Evolutionary conservation across 2,329 filamentous ascomycete genomes (phyloP).

Genomic region (Fusarium ramigenum): DNA sequence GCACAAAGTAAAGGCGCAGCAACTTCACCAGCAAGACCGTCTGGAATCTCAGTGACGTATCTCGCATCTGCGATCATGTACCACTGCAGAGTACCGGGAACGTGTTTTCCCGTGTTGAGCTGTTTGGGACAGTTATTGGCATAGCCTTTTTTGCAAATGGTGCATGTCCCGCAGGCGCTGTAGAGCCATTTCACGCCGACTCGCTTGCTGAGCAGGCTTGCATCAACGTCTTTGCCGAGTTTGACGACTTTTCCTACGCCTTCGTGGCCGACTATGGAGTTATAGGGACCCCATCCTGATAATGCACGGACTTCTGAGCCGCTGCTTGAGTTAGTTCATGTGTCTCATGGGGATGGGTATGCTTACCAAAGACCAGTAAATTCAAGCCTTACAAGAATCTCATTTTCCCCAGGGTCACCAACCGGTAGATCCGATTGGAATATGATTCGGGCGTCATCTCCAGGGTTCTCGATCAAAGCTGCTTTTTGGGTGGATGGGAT

Average conservation of each 20-base stretch:
- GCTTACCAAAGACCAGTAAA: constrained; percentile 37
- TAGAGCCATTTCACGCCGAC: constrained; percentile 58
- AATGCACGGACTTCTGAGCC: constrained; percentile 46
- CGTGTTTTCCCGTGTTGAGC: constrained; percentile 52
- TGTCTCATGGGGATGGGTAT: rapidly evolving
- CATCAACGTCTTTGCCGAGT: constrained; percentile 42
- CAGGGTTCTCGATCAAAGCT: constrained; percentile 28
- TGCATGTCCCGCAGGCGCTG: constrained; percentile 52
- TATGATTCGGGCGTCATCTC: background rate
- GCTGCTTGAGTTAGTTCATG: constrained; percentile 8
- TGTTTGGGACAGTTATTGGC: constrained; percentile 53
- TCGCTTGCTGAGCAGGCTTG: constrained; percentile 44
- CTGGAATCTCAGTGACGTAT: constrained; percentile 43
- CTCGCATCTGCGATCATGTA: constrained; percentile 44
- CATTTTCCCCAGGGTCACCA: background rate
- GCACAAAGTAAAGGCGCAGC: constrained; percentile 47
- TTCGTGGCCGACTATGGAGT: constrained; percentile 44
- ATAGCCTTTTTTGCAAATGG: constrained; percentile 47
- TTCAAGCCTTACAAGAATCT: constrained; percentile 31
- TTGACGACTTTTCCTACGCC: constrained; percentile 45
- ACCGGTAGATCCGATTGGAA: constrained; percentile 16
- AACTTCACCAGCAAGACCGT: constrained; percentile 25
- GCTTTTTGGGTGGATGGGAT: constrained; percentile 18
- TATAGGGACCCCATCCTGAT: constrained; percentile 43
- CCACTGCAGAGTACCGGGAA: constrained; percentile 46